Conservation (phyloP, 2,329 filamentous ascomycete species). For the Colletotrichum filicis region DNA sequence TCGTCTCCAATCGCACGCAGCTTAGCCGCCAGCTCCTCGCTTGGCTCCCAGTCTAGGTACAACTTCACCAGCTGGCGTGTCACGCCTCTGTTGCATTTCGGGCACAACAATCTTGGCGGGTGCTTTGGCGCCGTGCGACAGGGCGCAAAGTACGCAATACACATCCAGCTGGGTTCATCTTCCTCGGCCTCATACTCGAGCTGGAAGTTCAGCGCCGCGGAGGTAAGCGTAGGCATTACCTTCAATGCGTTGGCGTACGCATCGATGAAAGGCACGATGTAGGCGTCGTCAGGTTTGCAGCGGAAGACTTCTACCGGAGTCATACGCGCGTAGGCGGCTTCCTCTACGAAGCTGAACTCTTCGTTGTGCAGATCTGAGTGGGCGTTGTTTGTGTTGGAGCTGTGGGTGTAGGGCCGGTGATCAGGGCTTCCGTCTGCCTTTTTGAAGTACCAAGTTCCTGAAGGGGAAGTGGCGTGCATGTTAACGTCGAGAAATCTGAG, state of each 20-base stretch:
- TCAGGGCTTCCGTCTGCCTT: neutral
- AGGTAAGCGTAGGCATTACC: neutral
- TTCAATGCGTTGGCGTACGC: neutral
- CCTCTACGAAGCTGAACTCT: neutral
- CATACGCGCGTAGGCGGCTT: neutral
- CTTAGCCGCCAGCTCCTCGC: neutral
- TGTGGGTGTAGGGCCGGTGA: neutral
- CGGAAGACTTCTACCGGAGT: neutral
- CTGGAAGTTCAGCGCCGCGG: neutral
- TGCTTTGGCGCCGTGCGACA: neutral
- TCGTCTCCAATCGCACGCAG: neutral
- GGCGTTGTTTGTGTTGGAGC: neutral
- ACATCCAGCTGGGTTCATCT: conserved; percentile 3
- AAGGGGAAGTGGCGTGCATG: neutral
- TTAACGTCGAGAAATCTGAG: neutral
- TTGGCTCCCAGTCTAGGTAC: neutral
- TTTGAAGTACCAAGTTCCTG: neutral
- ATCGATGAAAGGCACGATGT: neutral
- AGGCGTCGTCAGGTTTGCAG: neutral
- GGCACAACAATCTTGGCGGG: neutral
- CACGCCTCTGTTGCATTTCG: neutral
- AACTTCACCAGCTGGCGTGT: neutral
- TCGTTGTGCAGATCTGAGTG: neutral
- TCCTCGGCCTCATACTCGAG: neutral
- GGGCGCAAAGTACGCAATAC: neutral